Percentiles rank a stretch among this genome's conserved stretches.
phyloP scores from a whole-genome alignment of 2,329 filamentous ascomycete genomes.

The Neopestalotiopsis sp. region DNA sequence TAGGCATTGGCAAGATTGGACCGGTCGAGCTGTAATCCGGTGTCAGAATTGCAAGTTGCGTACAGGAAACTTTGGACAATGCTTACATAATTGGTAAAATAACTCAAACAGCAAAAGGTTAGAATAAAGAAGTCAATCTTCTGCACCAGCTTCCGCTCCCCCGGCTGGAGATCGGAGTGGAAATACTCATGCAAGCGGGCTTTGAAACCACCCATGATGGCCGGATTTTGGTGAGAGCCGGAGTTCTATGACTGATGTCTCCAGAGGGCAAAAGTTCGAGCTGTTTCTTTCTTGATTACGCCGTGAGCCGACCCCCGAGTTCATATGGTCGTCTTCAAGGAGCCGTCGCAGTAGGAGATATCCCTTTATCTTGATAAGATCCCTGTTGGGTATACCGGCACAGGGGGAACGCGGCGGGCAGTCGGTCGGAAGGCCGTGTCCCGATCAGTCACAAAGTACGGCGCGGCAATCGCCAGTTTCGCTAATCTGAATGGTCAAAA shows the following conservation, averaged over 20 bases:
- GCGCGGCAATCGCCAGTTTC: not conserved
- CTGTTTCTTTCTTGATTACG: not conserved
- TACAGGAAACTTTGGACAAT: not conserved
- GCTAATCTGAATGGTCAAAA: not conserved
- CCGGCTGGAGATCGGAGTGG: slow-evolving; percentile 34
- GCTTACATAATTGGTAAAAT: slow-evolving; percentile 57
- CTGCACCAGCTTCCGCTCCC: slow-evolving; percentile 51
- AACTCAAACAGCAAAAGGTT: slow-evolving; percentile 65
- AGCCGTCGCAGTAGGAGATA: not conserved
- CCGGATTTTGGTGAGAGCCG: not conserved
- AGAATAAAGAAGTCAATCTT: slow-evolving; percentile 70
- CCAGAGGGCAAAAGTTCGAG: not conserved
- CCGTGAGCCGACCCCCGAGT: not conserved
- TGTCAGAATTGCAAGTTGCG: not conserved
- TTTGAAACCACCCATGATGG: slow-evolving; percentile 26
- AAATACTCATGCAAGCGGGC: slow-evolving; percentile 33
- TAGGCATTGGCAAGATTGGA: slow-evolving; percentile 60
- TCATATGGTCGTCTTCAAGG: not conserved
- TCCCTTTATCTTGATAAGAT: not conserved
- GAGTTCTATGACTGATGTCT: not conserved
- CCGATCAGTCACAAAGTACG: not conserved
- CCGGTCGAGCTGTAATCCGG: slow-evolving; percentile 45
- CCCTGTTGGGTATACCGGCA: not conserved
- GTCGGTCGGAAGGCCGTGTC: not conserved
- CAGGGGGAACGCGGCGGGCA: not conserved